A percentile compares a stretch with the other conserved stretches of the same genome.
phyloP scores from a whole-genome alignment of 148 eudicot species.

The Nepenthes gracilis region DNA sequence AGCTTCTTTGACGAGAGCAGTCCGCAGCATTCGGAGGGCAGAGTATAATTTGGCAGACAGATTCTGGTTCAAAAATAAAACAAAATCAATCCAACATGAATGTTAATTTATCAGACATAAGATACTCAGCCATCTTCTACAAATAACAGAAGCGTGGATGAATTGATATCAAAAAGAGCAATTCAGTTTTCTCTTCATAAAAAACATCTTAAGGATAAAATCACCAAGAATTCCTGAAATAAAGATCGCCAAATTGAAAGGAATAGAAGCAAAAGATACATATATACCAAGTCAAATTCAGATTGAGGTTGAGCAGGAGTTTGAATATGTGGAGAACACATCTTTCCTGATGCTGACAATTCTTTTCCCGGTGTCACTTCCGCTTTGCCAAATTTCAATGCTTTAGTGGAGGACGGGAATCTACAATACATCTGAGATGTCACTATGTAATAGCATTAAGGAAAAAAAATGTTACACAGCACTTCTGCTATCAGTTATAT shows the following conservation, averaged over 20 bases:
- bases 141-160: neutral
- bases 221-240: no score
- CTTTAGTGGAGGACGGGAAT: slow-evolving; percentile 46
- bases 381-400: slow-evolving; percentile 34
- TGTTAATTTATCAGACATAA: neutral
- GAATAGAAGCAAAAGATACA: neutral
- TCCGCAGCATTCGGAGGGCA: slow-evolving; percentile 51
- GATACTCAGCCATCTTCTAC: neutral
- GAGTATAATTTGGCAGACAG: slow-evolving; percentile 54
- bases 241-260: no score
- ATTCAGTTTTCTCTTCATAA: no score
- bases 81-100: slow-evolving; percentile 3
- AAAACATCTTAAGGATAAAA: no score
- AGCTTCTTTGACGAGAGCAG: slow-evolving; percentile 39
- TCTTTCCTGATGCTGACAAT: slow-evolving; percentile 31
- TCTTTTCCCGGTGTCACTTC: slow-evolving; percentile 51
- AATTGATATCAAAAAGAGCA: neutral
- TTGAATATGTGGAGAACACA: slow-evolving; percentile 25
- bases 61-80: slow-evolving; percentile 24
- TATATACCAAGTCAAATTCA: slow-evolving; percentile 31
- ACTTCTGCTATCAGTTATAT: neutral
- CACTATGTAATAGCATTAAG: neutral
- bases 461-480: neutral
- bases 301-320: slow-evolving; percentile 30
- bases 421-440: slow-evolving; percentile 23